Base-by-base conservation (phyloP, 1,139 yeast genomes). In the Eremothecium gossypii region DNA sequence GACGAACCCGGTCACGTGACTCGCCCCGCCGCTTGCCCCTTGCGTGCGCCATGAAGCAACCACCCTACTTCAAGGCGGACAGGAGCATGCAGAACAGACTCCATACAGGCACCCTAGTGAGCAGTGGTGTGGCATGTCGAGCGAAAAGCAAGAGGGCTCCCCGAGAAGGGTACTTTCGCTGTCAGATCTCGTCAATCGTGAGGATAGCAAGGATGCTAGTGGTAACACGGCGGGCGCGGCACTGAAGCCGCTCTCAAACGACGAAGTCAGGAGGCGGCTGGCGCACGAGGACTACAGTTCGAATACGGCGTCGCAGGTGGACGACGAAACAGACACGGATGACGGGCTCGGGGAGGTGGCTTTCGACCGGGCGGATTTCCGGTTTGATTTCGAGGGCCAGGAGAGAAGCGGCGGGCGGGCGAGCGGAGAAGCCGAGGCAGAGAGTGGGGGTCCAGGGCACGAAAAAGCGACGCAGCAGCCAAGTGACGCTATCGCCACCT, bases 161-260 rank as follows among this genome's bases (percentile, higher is more conserved):
- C 23, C 39, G 20, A 30, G 35, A 27, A 53, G 64, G 33, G 62
- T 60, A 4, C 42, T 58, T 28, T 60, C 65, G 2, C 41, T 61
- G 37, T 61, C 57, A 38, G 64, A 61, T 42, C 40, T 61, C 41
- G 64, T 61, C 13, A 58, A 61, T 43, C 64, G 60, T 44, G 64
- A 60, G 35, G 63, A 59, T 17, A 44, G 46, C 32, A 45, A 45
- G n/a, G 40, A 33, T 11, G 42, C 34, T 12, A 41, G 33, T 8
- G 42, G 31, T 8, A 12, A 36, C 8, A 39, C 17, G n/a, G 31
- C 39, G 17, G 40, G 33, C 14, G 23, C 5, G 23, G 31, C 31
- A 29, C 23, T 39, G 28, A 39, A 40, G 17, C 37, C 43, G n/a
- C 8, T 39, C 8, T 41, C 43, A 35, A 30, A 41, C n/a, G 42